Evolutionary conservation across 2,329 filamentous ascomycete genomes (phyloP), one percentile per base, ranked within the genome.

Genomic region (Ascosphaera apis): DNA sequence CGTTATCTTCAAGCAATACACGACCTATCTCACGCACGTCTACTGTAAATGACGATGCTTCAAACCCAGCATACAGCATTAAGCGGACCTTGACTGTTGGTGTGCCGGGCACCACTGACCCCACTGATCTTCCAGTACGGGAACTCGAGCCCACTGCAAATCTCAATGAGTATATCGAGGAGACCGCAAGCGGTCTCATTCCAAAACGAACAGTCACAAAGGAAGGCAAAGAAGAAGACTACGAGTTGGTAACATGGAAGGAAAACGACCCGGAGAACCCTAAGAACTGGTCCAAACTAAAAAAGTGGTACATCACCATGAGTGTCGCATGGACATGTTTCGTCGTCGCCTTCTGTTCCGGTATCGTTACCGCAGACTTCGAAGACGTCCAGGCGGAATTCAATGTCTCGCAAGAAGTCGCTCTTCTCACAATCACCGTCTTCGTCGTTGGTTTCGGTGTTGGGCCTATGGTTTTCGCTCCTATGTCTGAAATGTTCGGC

Each of bases 301-400:
- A 61, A 53, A 88, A 84, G 55, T 86, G 80, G 79, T 80, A 75
- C 48, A 75, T 70, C 48, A 92, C 82, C 16, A 82, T 91, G 75
- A 71, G 81, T 12, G 80, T 91, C 0, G 77, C 82, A 1, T 42
- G 68, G 15, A 79, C 75, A 1, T 81, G 76, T 48, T 81, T 82
- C 48, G 72, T 78, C 30, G 76, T 80, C 32, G 73, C 76, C 0
- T 70, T 81, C 39, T 61, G 63, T 16, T 81, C 74, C 34, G 71
- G 72, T 36, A 74, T 91, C 43, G 73, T 91, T 49, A 91, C 82
- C 0, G 71, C 81, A 8, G 76, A 83, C 48, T 61, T 91, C 3
- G 57, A 49, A 2, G 76, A 73, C 1, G 71, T 81, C 0, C 52
- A 60, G 1, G 47, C 69, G 12, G 62, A 69, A 36, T 83, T 91